Evolutionary conservation across 2,329 filamentous ascomycete genomes (phyloP).

Genomic region (Fusarium tupiense): DNA sequence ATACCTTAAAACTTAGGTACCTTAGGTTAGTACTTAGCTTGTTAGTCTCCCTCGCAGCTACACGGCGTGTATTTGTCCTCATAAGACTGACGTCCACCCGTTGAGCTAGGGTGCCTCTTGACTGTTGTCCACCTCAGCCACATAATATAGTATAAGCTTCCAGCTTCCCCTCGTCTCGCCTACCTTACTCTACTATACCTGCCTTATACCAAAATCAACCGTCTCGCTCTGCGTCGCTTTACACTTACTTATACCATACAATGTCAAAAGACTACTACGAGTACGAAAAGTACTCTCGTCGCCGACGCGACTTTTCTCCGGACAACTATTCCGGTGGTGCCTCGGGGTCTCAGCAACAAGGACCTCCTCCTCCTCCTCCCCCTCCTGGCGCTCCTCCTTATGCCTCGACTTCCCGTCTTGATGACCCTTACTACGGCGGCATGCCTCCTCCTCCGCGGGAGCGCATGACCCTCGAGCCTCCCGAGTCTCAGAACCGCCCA

Average conservation of each 20-base stretch:
- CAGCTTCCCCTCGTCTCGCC: background rate
- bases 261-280: conserved; percentile 46
- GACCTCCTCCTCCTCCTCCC: conserved; percentile 28
- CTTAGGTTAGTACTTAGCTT: background rate
- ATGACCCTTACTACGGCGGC: conserved; percentile 39
- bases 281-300: conserved; percentile 42
- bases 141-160: background rate
- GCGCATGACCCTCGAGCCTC: conserved; percentile 44
- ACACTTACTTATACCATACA: background rate
- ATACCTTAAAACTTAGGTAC: no score
- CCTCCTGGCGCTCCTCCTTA: conserved; percentile 34
- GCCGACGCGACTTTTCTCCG: conserved; percentile 45
- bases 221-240: background rate
- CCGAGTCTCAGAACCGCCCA: conserved; percentile 42
- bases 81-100: conserved; percentile 21
- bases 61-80: background rate
- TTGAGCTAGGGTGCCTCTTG: background rate
- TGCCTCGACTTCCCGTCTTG: conserved; percentile 38
- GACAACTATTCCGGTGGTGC: conserved; percentile 47
- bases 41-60: background rate
- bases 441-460: conserved; percentile 38
- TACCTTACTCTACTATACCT: background rate
- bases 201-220: background rate
- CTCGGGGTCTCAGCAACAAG: conserved; percentile 22
- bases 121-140: conserved; percentile 6